phyloP scores from a whole-genome alignment of 2,329 filamentous ascomycete genomes.

The Xylaria polymorpha region DNA sequence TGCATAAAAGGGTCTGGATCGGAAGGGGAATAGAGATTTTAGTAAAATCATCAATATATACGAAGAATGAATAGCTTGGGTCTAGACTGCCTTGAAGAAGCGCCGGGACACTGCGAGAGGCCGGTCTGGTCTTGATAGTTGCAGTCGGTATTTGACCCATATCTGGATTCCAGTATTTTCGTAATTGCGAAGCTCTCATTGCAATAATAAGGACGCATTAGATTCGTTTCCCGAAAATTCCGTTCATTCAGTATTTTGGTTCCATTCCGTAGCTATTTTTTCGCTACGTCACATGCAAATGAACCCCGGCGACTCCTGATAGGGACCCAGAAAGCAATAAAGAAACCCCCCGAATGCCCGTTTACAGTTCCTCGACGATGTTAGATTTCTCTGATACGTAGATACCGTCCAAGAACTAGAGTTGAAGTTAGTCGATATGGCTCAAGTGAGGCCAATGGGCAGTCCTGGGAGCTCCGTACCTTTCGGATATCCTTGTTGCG shows the following conservation, averaged over 20 bases:
- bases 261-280: slow-evolving; percentile 52
- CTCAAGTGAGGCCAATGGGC: background rate
- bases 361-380: slow-evolving; percentile 77
- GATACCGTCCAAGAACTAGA: slow-evolving; percentile 98
- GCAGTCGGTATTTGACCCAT: slow-evolving; percentile 21
- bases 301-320: slow-evolving; percentile 70
- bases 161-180: slow-evolving; percentile 29
- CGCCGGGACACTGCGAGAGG: slow-evolving; percentile 17
- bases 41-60: slow-evolving; percentile 19
- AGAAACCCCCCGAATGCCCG: slow-evolving; percentile 60
- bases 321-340: slow-evolving; percentile 71
- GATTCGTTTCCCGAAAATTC: slow-evolving; percentile 31
- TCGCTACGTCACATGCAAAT: slow-evolving; percentile 71
- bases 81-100: slow-evolving; percentile 26
- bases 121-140: slow-evolving; percentile 13
- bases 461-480: slow-evolving; percentile 62
- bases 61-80: slow-evolving; percentile 26
- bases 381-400: slow-evolving; percentile 99
- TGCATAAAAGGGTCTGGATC: background rate
- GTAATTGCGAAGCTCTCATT: slow-evolving; percentile 24
- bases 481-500: slow-evolving; percentile 99
- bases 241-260: slow-evolving; percentile 49
- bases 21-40: background rate
- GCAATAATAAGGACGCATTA: slow-evolving; percentile 27
- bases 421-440: slow-evolving; percentile 42